Base-by-base conservation (phyloP, 1,284 basidiomycete genomes). In the Serendipita sp. region DNA sequence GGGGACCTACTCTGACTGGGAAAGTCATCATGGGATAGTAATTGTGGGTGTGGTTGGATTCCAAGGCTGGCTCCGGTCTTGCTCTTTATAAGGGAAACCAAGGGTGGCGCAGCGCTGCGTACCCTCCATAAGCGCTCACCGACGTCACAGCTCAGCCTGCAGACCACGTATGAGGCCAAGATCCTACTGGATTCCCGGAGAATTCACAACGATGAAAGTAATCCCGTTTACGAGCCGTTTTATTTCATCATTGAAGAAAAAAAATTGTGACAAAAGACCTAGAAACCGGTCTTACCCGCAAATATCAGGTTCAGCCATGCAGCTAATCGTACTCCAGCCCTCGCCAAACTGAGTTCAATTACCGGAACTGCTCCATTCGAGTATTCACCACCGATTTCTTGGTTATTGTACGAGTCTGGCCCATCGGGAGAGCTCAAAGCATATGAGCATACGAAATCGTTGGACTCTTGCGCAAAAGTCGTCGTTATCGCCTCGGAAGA, bases 1-100 rank as follows among this genome's bases (percentile, higher is more conserved):
- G 2, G 17, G 43, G n/a, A 66, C 69, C 42, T 41, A 70, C 70
- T 32, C 67, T 69, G 30, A 71, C 65, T 58, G 69, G 50, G 62
- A 67, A 69, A 38, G 69, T 63, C 67, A 66, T 67, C 15, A 38
- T 62, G 17, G 17, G 34, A n/a, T 34, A 6, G 15, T 22, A 26
- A 32, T 60, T 49, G 45, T 64, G 58, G 49, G 26, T 29, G 55
- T 35, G 42, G 12, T 44, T n/a, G 22, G 22, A 22, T 22, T 22
- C 22, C 22, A 22, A 22, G 22, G 22, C 22, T 22, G 22, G 22
- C 22, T 22, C 22, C 22, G 22, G 22, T 22, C 22, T 22, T 22
- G 22, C 22, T 22, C 22, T 22, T 22, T 22, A 22, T 22, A 22
- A 22, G 22, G 22, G 22, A 22, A 22, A 22, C 22, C 22, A 22